Conservation (phyloP, 495 filamentous ascomycete species). For the Aspergillus wentii region DNA sequence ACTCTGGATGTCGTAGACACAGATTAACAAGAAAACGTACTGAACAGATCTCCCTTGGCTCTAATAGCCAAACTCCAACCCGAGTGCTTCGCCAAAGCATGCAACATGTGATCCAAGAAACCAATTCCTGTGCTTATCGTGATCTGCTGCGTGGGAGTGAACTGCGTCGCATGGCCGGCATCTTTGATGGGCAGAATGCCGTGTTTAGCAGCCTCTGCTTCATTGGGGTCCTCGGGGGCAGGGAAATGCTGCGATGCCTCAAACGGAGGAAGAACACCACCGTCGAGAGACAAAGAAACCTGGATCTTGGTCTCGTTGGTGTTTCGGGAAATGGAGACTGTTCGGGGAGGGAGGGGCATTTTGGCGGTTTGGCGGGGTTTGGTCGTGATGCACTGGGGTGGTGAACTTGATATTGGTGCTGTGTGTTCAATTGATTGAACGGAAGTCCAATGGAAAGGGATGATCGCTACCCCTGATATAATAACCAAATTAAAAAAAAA, state of each 20-base stretch:
- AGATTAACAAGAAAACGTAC: too few relatives aligned
- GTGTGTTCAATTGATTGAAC: too few relatives aligned
- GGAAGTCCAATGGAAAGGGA: too few relatives aligned
- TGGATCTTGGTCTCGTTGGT: slow-evolving; percentile 98
- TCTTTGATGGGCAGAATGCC: slow-evolving; percentile 82
- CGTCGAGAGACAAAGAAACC: slow-evolving; percentile 86
- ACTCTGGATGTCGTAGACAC: too few relatives aligned
- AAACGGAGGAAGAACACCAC: slow-evolving; percentile 63
- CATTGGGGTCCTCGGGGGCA: slow-evolving; percentile 30
- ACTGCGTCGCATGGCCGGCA: slow-evolving; percentile 71
- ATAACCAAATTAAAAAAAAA: too few relatives aligned
- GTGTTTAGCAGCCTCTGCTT: slow-evolving; percentile 52
- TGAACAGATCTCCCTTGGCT: slow-evolving; percentile 85
- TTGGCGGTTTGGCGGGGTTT: slow-evolving; percentile 10
- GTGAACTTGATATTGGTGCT: too few relatives aligned
- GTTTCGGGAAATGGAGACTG: slow-evolving; percentile 69
- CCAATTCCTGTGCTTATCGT: slow-evolving; percentile 89
- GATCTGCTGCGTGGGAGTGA: slow-evolving; percentile 75
- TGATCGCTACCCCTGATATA: too few relatives aligned
- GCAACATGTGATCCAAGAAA: slow-evolving; percentile 99
- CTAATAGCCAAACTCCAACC: slow-evolving; percentile 83
- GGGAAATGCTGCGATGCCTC: slow-evolving; percentile 48
- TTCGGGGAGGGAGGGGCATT: slow-evolving; percentile 50
- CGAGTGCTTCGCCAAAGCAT: slow-evolving; percentile 91
- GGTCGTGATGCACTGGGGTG: too few relatives aligned